Conservation (phyloP, 2,329 filamentous ascomycete genomes). For the Calonectria ilicicola region DNA sequence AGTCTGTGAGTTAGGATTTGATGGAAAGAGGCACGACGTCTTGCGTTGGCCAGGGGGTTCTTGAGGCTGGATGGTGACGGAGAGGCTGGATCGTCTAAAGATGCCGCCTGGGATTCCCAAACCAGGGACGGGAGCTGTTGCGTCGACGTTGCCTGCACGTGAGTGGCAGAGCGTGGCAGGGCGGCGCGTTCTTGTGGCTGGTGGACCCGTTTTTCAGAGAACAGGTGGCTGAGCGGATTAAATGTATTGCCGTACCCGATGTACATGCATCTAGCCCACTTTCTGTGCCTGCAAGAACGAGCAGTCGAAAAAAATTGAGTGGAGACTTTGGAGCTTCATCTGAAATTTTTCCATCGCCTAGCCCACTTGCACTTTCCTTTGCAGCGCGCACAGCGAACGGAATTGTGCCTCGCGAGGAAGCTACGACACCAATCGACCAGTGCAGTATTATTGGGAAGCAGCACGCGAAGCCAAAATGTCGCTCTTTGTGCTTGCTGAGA, state of each 20-base stretch:
- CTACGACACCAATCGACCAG: constrained; percentile 45
- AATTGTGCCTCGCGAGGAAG: constrained; percentile 53
- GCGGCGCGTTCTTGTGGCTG: constrained; percentile 6
- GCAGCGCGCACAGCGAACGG: constrained; percentile 50
- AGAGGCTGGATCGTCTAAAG: constrained; percentile 36
- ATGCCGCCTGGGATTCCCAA: constrained; percentile 43
- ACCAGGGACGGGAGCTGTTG: constrained; percentile 35
- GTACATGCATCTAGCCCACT: constrained; percentile 40
- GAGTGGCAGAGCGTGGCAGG: constrained; percentile 35
- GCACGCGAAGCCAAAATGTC: constrained; percentile 71
- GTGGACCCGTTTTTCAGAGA: neutral
- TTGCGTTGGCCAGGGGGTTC: constrained; percentile 21
- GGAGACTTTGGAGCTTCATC: constrained; percentile 50
- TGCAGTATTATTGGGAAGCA: constrained; percentile 48
- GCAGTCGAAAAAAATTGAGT: constrained; percentile 53
- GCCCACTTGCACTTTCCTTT: constrained; percentile 48
- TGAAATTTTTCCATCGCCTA: constrained; percentile 57
- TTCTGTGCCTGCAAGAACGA: constrained; percentile 38
- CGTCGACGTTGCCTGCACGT: constrained; percentile 41
- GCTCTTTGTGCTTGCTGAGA: constrained; percentile 94
- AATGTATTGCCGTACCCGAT: constrained; percentile 41
- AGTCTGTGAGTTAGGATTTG: constrained; percentile 11
- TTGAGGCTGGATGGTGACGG: constrained; percentile 21
- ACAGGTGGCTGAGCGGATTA: constrained; percentile 34
- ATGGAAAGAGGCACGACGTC: constrained; percentile 16